Evolutionary conservation across 179 eudicot species (phyloP).

Genomic region (Sideroxylon spinosum): DNA sequence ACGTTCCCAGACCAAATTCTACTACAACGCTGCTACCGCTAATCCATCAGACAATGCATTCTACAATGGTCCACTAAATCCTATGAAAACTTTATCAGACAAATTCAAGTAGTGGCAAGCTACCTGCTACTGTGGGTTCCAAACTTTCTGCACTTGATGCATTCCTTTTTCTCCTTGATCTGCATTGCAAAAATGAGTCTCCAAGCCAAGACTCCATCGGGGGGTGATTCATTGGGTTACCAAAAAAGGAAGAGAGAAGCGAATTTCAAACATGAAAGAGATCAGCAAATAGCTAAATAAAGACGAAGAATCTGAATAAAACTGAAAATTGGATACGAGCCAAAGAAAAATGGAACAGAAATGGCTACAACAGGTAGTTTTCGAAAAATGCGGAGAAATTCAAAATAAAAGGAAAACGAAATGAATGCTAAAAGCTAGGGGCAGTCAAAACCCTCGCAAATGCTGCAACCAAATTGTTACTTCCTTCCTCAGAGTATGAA

Average conservation of each 20-base stretch:
- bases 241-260: not conserved
- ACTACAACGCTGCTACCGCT: not conserved
- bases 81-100: not conserved
- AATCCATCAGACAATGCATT: conserved; percentile 8
- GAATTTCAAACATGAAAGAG: conserved; percentile 8
- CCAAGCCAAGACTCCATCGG: not conserved
- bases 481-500: not conserved
- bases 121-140: conserved; percentile 63
- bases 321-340: not conserved
- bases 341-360: not conserved
- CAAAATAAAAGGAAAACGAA: not conserved
- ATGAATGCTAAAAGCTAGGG: no score
- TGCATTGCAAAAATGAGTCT: conserved; percentile 19
- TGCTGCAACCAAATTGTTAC: no score
- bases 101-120: not conserved
- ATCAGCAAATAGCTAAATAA: not conserved
- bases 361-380: not conserved
- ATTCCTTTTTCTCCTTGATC: conserved; percentile 71
- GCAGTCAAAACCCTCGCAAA: not conserved
- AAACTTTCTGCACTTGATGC: conserved; percentile 59
- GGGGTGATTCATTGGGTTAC: no score
- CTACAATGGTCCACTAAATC: not conserved
- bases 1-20: not conserved
- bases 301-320: not conserved
- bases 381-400: not conserved